A percentile compares a stretch with the other conserved stretches of the same genome.
These are phyloP conservation scores for Fusarium cicatricum DNA, from an alignment of 2,329 filamentous ascomycete genomes.

Conservation along the genomic window DNA sequence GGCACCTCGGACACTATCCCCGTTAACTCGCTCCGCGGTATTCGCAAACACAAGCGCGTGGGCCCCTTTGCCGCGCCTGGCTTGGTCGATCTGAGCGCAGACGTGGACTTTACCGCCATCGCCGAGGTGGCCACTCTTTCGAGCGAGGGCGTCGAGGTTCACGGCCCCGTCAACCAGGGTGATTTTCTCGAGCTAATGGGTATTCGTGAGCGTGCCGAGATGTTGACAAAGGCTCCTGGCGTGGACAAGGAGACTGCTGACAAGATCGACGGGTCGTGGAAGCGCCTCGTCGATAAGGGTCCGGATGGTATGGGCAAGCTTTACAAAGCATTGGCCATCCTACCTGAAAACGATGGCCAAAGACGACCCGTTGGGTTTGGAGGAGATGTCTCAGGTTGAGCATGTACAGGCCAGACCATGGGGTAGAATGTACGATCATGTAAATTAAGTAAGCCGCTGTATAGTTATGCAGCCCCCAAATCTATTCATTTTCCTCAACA, in stretches of 20 bases:
- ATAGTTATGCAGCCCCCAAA: conserved; percentile 2
- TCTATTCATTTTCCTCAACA: conserved; percentile 21
- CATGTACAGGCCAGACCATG: neutral
- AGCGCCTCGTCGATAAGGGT: conserved; percentile 82
- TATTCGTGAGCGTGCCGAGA: conserved; percentile 77
- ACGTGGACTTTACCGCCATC: conserved; percentile 91
- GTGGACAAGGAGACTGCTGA: conserved; percentile 57
- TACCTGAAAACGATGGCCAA: conserved; percentile 79
- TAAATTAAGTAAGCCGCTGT: conserved; percentile 13
- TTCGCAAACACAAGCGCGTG: conserved; percentile 77
- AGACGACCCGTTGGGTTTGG: conserved; percentile 92
- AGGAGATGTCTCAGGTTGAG: conserved; percentile 62
- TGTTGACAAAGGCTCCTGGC: conserved; percentile 62
- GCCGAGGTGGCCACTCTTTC: conserved; percentile 82
- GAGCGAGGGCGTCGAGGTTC: conserved; percentile 84
- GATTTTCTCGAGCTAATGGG: conserved; percentile 83
- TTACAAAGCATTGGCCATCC: conserved; percentile 91
- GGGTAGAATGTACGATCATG: conserved; percentile 22
- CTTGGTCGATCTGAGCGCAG: conserved; percentile 85
- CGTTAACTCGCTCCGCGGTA: conserved; percentile 88
- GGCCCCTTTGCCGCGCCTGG: conserved; percentile 84
- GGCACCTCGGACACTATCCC: conserved; percentile 82
- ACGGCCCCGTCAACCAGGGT: conserved; percentile 89
- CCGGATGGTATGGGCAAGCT: conserved; percentile 91
- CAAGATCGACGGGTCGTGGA: conserved; percentile 78